Conservation (phyloP, 2,329 filamentous ascomycete species). For the Arthrobotrys musiformis region DNA sequence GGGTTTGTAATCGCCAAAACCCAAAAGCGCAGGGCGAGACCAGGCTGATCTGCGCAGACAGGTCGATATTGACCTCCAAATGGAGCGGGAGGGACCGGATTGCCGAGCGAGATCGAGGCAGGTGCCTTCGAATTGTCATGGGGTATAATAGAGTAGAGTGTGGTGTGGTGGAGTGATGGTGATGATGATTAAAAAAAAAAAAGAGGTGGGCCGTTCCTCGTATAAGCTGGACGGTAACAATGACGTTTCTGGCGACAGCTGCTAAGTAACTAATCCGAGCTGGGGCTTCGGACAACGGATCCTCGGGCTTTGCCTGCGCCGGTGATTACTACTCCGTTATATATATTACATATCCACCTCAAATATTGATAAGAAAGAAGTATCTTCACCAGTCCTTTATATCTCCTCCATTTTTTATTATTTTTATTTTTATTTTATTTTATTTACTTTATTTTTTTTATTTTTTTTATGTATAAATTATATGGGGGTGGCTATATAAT, state of each 20-base stretch:
- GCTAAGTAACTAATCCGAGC: too few species aligned
- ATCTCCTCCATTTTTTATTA: too few species aligned
- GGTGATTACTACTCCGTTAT: neutral
- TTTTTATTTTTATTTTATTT: too few species aligned
- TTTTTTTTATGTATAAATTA: too few species aligned
- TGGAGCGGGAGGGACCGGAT: conserved; percentile 8
- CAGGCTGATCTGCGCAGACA: neutral
- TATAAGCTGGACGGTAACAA: neutral
- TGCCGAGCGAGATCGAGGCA: too few species aligned
- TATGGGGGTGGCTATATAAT: too few species aligned
- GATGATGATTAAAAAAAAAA: too few species aligned
- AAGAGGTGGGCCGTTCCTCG: neutral
- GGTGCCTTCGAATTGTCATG: too few species aligned
- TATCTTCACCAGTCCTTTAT: too few species aligned
- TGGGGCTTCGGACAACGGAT: neutral
- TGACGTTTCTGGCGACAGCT: conserved; percentile 9
- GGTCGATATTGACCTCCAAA: neutral
- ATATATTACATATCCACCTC: too few species aligned
- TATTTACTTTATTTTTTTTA: too few species aligned
- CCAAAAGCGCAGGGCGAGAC: neutral
- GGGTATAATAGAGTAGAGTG: neutral
- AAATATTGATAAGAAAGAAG: too few species aligned
- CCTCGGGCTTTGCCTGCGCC: conserved; percentile 4
- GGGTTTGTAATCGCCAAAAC: neutral
- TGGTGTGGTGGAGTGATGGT: neutral